These are phyloP conservation scores for Ochromonas danica DNA, from an alignment of 108 stramenopile species.

Conservation along the genomic window DNA sequence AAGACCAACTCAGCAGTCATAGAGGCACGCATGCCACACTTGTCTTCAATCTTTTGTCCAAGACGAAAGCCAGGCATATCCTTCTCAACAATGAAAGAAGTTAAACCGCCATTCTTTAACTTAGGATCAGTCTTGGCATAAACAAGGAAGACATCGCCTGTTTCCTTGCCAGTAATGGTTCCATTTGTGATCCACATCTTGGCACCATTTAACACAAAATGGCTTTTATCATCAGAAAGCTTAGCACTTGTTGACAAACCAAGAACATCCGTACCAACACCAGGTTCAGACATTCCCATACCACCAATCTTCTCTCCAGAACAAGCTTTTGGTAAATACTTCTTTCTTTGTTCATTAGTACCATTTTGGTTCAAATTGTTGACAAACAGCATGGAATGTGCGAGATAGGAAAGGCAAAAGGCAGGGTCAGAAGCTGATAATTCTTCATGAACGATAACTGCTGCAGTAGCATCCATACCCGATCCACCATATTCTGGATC, in stretches of 20 bases:
- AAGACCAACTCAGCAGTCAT: constrained; percentile 96
- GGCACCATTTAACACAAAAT: constrained; percentile 80
- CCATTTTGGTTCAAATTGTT: constrained; percentile 86
- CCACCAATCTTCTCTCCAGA: constrained; percentile 82
- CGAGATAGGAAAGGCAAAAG: constrained; percentile 92
- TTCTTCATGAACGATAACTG: constrained; percentile 55
- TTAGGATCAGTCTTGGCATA: constrained; percentile 81
- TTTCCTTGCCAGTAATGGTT: constrained; percentile 73
- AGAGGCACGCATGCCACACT: constrained; percentile 86
- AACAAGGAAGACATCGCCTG: constrained; percentile 89
- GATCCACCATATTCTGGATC: constrained; percentile 83
- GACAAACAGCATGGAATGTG: constrained; percentile 76
- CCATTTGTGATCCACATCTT: constrained; percentile 99
- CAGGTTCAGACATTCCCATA: constrained; percentile 98
- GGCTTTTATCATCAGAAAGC: constrained; percentile 41
- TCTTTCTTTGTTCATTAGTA: constrained; percentile 47
- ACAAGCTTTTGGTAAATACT: constrained; percentile 74
- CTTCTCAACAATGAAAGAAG: constrained; percentile 93
- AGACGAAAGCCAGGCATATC: constrained; percentile 87
- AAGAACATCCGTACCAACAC: constrained; percentile 93
- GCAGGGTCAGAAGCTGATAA: constrained; percentile 91
- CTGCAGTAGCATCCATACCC: constrained; percentile 83
- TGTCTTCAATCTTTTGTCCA: constrained; percentile 92
- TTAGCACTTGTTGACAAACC: constrained; percentile 86
- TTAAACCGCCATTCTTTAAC: constrained; percentile 36